phyloP scores from a whole-genome alignment of 257 asterid genomes.

The Osmanthus fragrans region DNA sequence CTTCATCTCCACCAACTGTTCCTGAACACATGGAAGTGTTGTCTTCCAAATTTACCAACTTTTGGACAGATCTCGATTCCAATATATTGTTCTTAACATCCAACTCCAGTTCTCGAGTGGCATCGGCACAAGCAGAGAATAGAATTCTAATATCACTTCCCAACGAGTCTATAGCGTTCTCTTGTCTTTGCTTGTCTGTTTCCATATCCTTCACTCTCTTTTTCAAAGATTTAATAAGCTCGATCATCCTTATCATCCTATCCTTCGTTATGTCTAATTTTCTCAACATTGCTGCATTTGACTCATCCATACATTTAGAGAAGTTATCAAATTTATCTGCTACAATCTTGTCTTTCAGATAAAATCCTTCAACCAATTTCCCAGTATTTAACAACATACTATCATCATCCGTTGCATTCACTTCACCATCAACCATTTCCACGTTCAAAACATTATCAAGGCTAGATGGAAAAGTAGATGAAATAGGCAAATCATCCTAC shows the following conservation, averaged over 20 bases:
- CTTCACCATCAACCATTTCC: constrained; percentile 47
- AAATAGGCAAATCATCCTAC: constrained; percentile 58
- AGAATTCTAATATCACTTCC: constrained; percentile 55
- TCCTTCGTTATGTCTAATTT: constrained; percentile 51
- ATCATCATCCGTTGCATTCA: constrained; percentile 54
- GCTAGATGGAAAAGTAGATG: constrained; percentile 40
- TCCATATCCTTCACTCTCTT: constrained; percentile 51
- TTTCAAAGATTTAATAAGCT: constrained; percentile 50
- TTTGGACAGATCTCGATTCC: constrained; percentile 41
- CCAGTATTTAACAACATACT: constrained; percentile 44
- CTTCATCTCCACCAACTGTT: constrained; percentile 34
- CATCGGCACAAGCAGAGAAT: constrained; percentile 68
- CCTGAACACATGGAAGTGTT: constrained; percentile 31
- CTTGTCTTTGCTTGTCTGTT: constrained; percentile 51
- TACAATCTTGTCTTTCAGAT: constrained; percentile 59
- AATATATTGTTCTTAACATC: constrained; percentile 39
- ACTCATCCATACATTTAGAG: constrained; percentile 57
- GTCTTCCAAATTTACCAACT: constrained; percentile 40
- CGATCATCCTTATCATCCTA: constrained; percentile 32
- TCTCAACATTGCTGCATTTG: constrained; percentile 43
- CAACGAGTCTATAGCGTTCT: constrained; percentile 43
- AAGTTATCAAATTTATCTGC: constrained; percentile 52
- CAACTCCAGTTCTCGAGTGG: constrained; percentile 53
- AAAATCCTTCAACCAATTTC: constrained; percentile 62
- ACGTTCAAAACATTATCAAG: constrained; percentile 34